A percentile compares a stretch with the other conserved stretches of the same genome.
phyloP scores from a whole-genome alignment of 148 eudicot species.

The Dysphania ambrosioides region DNA sequence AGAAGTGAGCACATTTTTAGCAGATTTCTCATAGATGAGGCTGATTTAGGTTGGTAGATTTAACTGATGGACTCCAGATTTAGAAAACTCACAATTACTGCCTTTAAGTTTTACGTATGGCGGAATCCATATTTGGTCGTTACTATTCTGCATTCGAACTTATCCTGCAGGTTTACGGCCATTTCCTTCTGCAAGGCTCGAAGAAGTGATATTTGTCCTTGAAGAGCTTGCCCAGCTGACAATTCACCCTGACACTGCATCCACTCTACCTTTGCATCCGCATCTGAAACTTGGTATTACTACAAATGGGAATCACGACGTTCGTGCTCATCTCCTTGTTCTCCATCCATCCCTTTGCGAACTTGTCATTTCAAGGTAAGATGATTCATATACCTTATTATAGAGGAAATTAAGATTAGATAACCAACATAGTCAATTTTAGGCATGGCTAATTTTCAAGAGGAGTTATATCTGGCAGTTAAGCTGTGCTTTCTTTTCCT shows the following conservation, averaged over 20 bases:
- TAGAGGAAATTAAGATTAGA: neutral
- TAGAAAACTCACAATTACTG: neutral
- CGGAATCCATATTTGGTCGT: neutral
- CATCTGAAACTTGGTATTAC: slow-evolving; percentile 39
- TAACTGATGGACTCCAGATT: slow-evolving; percentile 8
- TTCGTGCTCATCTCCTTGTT: slow-evolving; percentile 68
- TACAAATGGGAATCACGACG: slow-evolving; percentile 35
- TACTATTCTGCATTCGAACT: slow-evolving; percentile 8
- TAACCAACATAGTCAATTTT: neutral
- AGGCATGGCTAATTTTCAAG: neutral
- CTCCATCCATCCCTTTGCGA: slow-evolving; percentile 84
- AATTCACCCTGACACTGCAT: slow-evolving; percentile 62
- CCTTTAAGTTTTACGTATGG: neutral
- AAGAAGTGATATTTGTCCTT: slow-evolving; percentile 74
- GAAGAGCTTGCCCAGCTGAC: slow-evolving; percentile 68
- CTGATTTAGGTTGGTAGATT: slow-evolving; percentile 54
- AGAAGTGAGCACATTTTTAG: slow-evolving; percentile 84
- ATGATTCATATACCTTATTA: neutral
- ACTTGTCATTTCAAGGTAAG: slow-evolving; percentile 91
- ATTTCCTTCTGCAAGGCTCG: slow-evolving; percentile 75
- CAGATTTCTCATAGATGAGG: slow-evolving; percentile 72
- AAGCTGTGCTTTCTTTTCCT: slow-evolving; percentile 4
- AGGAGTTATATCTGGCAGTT: neutral
- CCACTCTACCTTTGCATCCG: slow-evolving; percentile 65
- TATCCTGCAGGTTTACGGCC: slow-evolving; percentile 54